Evolutionary conservation across 108 stramenopile species (phyloP).

Genomic region (Cyclotella baltica): DNA sequence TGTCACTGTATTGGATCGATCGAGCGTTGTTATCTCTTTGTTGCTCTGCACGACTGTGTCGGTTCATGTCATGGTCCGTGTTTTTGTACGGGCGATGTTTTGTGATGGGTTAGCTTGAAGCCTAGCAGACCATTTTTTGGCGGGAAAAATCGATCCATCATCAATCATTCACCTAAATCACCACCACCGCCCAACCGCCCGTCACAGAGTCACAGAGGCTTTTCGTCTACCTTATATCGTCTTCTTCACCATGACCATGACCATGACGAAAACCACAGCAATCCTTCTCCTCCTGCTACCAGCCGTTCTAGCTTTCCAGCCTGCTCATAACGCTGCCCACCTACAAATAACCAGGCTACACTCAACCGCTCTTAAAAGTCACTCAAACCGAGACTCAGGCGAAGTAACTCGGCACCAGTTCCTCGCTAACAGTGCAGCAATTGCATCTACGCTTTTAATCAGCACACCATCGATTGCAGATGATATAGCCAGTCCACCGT

Average conservation of each 20-base stretch:
- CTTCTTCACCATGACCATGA: not conserved
- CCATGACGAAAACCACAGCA: not conserved
- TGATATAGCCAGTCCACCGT: not conserved
- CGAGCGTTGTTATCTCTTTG: no score
- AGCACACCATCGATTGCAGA: constrained; percentile 1
- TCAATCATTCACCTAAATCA: no score
- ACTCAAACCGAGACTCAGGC: not conserved
- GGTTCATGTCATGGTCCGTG: no score
- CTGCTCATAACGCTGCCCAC: not conserved
- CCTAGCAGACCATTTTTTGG: no score
- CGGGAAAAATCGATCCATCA: no score
- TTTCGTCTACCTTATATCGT: not conserved
- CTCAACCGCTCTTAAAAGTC: not conserved
- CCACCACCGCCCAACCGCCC: no score
- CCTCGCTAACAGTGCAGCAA: not conserved
- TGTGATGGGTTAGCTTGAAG: no score
- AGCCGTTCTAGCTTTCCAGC: constrained; percentile 1
- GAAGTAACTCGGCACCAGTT: not conserved
- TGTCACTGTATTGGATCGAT: no score
- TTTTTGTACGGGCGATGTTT: no score
- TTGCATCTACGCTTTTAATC: not conserved
- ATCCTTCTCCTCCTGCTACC: not conserved
- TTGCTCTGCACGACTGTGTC: no score
- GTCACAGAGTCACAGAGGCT: not conserved
- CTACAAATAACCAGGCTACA: not conserved